Evolutionary conservation across 2,329 filamentous ascomycete species (phyloP).

Genomic region (Penicillium thymicola): DNA sequence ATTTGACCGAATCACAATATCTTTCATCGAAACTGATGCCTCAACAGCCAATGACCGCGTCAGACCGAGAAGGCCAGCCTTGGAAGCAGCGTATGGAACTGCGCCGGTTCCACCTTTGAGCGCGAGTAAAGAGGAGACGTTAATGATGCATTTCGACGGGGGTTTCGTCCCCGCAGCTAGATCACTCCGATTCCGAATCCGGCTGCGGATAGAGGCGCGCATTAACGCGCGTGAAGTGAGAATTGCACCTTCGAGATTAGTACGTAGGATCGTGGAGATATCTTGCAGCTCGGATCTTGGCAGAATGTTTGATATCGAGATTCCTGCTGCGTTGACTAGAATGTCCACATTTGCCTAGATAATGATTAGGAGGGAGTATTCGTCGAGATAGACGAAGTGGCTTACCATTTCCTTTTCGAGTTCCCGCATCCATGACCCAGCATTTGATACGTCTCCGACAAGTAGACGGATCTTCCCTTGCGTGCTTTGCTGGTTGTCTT

Average conservation of each 20-base stretch:
- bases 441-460: conserved; percentile 39
- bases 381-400: not conserved
- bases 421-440: conserved; percentile 33
- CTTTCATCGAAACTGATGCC: conserved; percentile 53
- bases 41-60: conserved; percentile 38
- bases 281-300: conserved; percentile 50
- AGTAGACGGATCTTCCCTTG: conserved; percentile 29
- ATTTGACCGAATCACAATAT: conserved; percentile 68
- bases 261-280: conserved; percentile 60
- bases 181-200: conserved; percentile 23
- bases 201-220: conserved; percentile 34
- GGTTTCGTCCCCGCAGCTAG: conserved; percentile 47
- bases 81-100: conserved; percentile 72
- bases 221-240: conserved; percentile 40
- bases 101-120: conserved; percentile 66
- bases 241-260: conserved; percentile 60
- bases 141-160: conserved; percentile 72
- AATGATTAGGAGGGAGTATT: not conserved
- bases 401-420: conserved; percentile 41
- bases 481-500: conserved; percentile 11
- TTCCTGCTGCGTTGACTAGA: conserved; percentile 76
- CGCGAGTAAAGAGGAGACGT: conserved; percentile 74
- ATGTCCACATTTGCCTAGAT: conserved; percentile 48
- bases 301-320: conserved; percentile 65
- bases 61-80: conserved; percentile 71